Percentiles rank a stretch among this genome's conserved stretches.
These are phyloP conservation scores for Apiospora kogelbergensis DNA, from an alignment of 2,329 filamentous ascomycete species.

Conservation along the genomic window DNA sequence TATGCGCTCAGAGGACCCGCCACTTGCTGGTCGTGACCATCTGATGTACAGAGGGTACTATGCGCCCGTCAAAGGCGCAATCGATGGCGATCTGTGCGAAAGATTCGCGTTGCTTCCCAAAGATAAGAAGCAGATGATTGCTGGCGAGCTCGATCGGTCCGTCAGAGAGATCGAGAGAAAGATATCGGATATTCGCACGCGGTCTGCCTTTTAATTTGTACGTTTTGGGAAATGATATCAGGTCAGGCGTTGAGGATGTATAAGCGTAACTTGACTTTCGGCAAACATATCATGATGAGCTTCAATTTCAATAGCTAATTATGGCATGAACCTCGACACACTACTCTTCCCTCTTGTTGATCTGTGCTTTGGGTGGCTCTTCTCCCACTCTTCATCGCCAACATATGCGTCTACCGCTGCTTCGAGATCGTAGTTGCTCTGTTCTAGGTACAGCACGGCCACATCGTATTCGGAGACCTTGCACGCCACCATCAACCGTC, in stretches of 20 bases:
- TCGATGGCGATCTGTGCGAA: slow-evolving; percentile 96
- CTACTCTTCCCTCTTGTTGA: slow-evolving; percentile 24
- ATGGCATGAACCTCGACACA: slow-evolving; percentile 22
- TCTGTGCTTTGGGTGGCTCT: slow-evolving; percentile 53
- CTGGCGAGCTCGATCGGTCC: slow-evolving; percentile 85
- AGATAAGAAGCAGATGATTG: slow-evolving; percentile 94
- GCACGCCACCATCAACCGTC: slow-evolving; percentile 76
- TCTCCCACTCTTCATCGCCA: slow-evolving; percentile 76
- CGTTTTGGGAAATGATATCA: neutral
- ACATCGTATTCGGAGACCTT: slow-evolving; percentile 78
- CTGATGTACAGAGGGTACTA: slow-evolving; percentile 96
- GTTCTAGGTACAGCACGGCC: slow-evolving; percentile 72
- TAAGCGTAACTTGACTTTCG: neutral
- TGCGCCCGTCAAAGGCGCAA: slow-evolving; percentile 91
- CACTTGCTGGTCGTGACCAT: slow-evolving; percentile 89
- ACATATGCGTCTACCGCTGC: slow-evolving; percentile 62
- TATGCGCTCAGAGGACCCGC: slow-evolving; percentile 81
- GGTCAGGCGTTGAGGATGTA: neutral
- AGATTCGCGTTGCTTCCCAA: slow-evolving; percentile 79
- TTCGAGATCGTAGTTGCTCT: slow-evolving; percentile 65
- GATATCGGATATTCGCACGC: slow-evolving; percentile 70
- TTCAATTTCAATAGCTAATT: neutral
- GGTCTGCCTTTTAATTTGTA: slow-evolving; percentile 54
- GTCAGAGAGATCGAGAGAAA: slow-evolving; percentile 94
- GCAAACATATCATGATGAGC: neutral